Evolutionary conservation across 345 rosid genomes (phyloP).

Genomic region (Clarkia xantiana): DNA sequence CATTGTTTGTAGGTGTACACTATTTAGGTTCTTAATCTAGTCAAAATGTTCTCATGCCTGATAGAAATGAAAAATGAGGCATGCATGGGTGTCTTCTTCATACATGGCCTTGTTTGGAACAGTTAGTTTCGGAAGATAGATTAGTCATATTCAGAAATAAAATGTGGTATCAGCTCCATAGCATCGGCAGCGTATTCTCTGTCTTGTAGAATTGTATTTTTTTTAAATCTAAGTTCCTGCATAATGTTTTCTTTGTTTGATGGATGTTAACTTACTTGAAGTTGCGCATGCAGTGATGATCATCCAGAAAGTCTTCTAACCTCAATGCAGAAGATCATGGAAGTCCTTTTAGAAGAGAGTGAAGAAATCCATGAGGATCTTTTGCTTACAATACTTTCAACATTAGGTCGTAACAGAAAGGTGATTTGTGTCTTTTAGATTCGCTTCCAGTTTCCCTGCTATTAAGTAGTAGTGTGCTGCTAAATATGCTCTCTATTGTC

Average conservation of each 20-base stretch:
- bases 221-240: too few relatives aligned
- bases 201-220: too few relatives aligned
- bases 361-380: constrained; percentile 83
- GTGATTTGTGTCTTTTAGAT: constrained; percentile 26
- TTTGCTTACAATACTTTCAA: constrained; percentile 51
- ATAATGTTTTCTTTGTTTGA: not conserved
- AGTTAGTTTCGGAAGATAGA: too few relatives aligned
- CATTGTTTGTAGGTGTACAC: too few relatives aligned
- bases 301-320: constrained; percentile 75
- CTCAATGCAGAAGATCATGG: constrained; percentile 88
- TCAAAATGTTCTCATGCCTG: too few relatives aligned
- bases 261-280: constrained; percentile 7
- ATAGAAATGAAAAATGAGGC: too few relatives aligned
- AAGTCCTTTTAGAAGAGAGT: constrained; percentile 76
- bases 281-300: constrained; percentile 60
- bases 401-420: constrained; percentile 55
- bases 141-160: too few relatives aligned
- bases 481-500: not conserved
- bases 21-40: too few relatives aligned
- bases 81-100: too few relatives aligned
- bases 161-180: too few relatives aligned
- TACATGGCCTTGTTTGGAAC: too few relatives aligned
- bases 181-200: too few relatives aligned
- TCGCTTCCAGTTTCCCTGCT: not conserved
- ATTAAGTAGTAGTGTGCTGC: not conserved